Base-by-base conservation (phyloP, 176 grass and related monocot species). In the Phoenix dactylifera region DNA sequence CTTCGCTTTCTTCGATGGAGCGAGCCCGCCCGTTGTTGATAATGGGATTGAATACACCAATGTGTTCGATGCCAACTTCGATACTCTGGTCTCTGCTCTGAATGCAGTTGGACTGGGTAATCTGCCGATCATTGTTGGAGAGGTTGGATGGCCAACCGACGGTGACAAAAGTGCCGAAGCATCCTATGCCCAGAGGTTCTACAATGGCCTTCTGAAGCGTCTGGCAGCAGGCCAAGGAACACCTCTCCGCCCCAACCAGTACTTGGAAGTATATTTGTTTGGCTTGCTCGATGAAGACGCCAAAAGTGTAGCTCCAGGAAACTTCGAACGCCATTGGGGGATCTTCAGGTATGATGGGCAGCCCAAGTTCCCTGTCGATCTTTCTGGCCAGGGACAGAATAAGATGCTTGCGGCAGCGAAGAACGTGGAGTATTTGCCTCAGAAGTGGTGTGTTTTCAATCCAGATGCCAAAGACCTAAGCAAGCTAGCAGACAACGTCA, bases 251-350 rank as follows among this genome's bases (percentile, higher is more conserved):
- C 48, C 71, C 24, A 63, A 63, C 20, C 71, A 74, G 6, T 74
- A 74, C 58, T 64, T 74, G 19, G 71, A 74, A 54, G 23, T 62
- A 3, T 64, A 74, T 54, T 24, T 74, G 12, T 74, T 74, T 17
- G 48, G 71, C 28, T 23, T 74, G 6, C 44, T 74, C 10, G 71
- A 74, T 9, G 71, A 74, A 32, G 58, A 74, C 22, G 71, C 50
- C 17, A 74, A 74, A 2, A 74, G 71, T n/a, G 6, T 74, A 16
- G 22, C 44, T 12, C 71, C 71, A 24, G 58, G 71, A 24, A 61
- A 25, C 61, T 74, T 74, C 10, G 71, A 74, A 35, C 58, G 71
- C 4, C 71, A 74, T 17, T 74, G 71, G 71, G 71, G 71, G n/a
- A 24, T 74, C 20, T 18, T 74, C 5, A 62, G 16, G 71, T 74